Evolutionary conservation across 441 rosid genomes (phyloP), one percentile per base, ranked within the genome.

Genomic region (Jatropha multifida): DNA sequence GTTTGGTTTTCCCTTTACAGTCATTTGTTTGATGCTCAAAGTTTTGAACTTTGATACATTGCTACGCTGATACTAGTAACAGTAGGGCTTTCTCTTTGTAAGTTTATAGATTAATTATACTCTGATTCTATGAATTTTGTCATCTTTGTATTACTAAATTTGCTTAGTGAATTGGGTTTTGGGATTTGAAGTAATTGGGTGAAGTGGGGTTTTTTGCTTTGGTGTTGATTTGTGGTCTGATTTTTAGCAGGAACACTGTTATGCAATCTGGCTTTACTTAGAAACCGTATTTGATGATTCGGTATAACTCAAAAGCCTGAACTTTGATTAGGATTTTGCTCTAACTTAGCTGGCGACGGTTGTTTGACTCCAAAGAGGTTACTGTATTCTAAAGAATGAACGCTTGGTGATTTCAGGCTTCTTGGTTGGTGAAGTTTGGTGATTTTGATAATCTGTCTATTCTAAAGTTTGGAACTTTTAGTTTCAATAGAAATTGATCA

Each of bases 351-450:
- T 32, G 64, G 66, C 75, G 59, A 62, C 61, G 26, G 26, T 65
- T 55, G 40, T 74, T 69, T 66, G 78, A 44, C 17, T 67, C 42
- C 44, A 61, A 41, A 70, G 49, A 67, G 75, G 60, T 86, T 76
- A 66, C 73, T 78, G 67, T 72, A 51, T 71, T 60, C 46, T 74
- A 65, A 82, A 79, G 89, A 77, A 73, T 72, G 79, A 64, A 69
- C 18, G 83, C 74, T 81, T 76, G 84, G 85, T 79, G 77, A 72
- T 78, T 61, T 72, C 49, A 67, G 60, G 76, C 67, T 69, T 51
- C 10, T 80, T 80, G 80, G 79, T 83, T 81, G 81, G 78, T 82
- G 58, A 83, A 80, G 78, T 86, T 83, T 77, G 85, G 84, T 81
- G 85, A 69, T 44, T 67, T 58, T 5, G 38, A 54, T 75, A 10